Evolutionary conservation across 2,329 filamentous ascomycete species (phyloP), one percentile per base, ranked within the genome.

Genomic region (Shiraia bambusicola): DNA sequence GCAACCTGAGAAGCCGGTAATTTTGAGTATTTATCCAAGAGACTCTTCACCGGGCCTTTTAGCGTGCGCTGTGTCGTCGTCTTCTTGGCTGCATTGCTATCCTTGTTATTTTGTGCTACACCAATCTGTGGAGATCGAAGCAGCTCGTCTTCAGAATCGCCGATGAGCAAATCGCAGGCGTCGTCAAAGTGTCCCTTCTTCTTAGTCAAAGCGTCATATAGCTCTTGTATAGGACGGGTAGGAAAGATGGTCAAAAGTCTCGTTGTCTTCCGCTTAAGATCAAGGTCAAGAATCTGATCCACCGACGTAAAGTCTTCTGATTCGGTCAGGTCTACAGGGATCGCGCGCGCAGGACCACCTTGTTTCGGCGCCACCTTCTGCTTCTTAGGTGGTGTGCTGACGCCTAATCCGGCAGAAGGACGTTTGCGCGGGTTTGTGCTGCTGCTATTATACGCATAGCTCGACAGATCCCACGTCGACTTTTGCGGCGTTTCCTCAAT

Each of bases 131-230:
- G 56, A 16, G 54, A 56, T 12, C 63, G 54, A 9, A 56, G 47
- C 17, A 60, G 42, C 45, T 75, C 62, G 52, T 76, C 57, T 22
- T 61, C 60, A 2, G 58, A 63, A 4, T 57, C 45, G 10, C 63
- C 46, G 2, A 40, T 37, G 9, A 64, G 49, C 28, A 48, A 51
- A 8, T 44, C 45, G 11, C 38, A 66, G 2, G 84, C 78, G 54
- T 80, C 75, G 15, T 81, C 74, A 42, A 74, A 76, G 45, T 80
- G 76, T 1, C 79, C 77, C 14, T 72, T 74, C 37, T 73, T 74
- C 12, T 58, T 53, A 2, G 74, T 38, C 17, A 87, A 63, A 4
- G 78, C 76, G 41, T 78, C 67, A 31, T 77, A 63, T 29, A 78
- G 75, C 15, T 68, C 61, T 17, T 70, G 52, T 4, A 84, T 67